Conservation (phyloP, 208 protist species). For the Acanthamoeba lenticulata region DNA sequence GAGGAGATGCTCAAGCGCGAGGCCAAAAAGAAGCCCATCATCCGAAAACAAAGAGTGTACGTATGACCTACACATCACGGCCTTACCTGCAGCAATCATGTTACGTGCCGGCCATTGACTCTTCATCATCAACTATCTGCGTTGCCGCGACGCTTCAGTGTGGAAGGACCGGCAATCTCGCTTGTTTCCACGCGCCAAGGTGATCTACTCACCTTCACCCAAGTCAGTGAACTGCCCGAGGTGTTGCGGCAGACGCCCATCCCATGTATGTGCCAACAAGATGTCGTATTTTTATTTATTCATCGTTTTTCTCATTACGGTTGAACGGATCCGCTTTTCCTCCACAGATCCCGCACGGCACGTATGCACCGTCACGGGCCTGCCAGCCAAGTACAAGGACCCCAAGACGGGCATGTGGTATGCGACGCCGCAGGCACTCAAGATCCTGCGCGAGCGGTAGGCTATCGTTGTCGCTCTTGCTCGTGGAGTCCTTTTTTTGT, state of each 20-base stretch:
- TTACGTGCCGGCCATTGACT: background rate
- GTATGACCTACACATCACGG: background rate
- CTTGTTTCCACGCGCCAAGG: background rate
- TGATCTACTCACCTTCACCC: constrained; percentile 13
- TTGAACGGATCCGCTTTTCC: too few relatives aligned
- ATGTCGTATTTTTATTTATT: background rate
- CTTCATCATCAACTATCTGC: background rate
- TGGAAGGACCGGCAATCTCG: background rate
- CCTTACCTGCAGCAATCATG: background rate
- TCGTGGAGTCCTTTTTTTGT: too few relatives aligned
- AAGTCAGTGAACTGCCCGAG: background rate
- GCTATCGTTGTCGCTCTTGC: background rate
- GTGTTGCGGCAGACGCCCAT: background rate
- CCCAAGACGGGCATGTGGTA: constrained; percentile 50
- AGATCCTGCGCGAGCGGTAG: background rate
- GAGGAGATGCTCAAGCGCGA: constrained; percentile 27
- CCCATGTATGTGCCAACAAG: background rate
- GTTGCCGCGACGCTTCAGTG: background rate
- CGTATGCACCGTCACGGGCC: background rate
- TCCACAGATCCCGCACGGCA: background rate
- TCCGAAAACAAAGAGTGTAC: constrained; percentile 28
- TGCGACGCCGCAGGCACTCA: background rate
- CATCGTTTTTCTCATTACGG: background rate
- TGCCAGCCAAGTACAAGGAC: constrained; percentile 45
- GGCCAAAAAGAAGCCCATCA: constrained; percentile 35